Evolutionary conservation across 2,329 filamentous ascomycete genomes (phyloP), one percentile per base, ranked within the genome.

Genomic region (Fusarium nanum): DNA sequence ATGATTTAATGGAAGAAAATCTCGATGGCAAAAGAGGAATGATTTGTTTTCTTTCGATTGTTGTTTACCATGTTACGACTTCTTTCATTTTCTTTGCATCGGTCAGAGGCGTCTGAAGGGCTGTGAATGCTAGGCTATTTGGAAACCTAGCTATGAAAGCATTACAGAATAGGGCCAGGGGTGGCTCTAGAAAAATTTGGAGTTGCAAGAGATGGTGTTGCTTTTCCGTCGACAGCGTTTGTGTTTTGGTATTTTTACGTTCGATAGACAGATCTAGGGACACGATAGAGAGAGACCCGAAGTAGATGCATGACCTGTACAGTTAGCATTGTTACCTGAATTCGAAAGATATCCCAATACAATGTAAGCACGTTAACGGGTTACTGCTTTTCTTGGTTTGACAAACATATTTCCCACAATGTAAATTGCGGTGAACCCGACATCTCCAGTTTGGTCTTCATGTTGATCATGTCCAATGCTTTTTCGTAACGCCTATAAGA

Each of bases 1-100:
- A 72, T 53, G 61, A 67, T 49, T 66, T 54, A 45, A 73, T 60
- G 54, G 27, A 58, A 61, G 53, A 66, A 67, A 75, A 71, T 18
- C 16, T 54, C 20, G 44, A 40, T 22, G 63, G 56, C 64, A 75
- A 70, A 67, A 64, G 57, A 64, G 57, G 60, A 44, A 25, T 53
- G n/a, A 41, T 47, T 47, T 20, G 20, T 53, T 55, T 57, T 75
- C 69, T 49, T 55, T 52, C 52, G 28, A 52, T 73, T 72, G 60
- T 68, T 47, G 37, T 71, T 75, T 70, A 56, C 59, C 53, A 61
- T 59, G 60, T 52, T 54, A 45, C 61, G 55, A 28, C 57, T 71
- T 50, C 22, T 58, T 60, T 45, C 47, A 52, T 60, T 40, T 46
- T 52, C 42, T 67, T 50, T 64, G 57, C 62, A 68, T 72, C 52